Percentiles rank a stretch among this genome's conserved stretches.
Evolutionary conservation across 306 rosid species (phyloP).

Genomic region (Lathyrus aphaca): DNA sequence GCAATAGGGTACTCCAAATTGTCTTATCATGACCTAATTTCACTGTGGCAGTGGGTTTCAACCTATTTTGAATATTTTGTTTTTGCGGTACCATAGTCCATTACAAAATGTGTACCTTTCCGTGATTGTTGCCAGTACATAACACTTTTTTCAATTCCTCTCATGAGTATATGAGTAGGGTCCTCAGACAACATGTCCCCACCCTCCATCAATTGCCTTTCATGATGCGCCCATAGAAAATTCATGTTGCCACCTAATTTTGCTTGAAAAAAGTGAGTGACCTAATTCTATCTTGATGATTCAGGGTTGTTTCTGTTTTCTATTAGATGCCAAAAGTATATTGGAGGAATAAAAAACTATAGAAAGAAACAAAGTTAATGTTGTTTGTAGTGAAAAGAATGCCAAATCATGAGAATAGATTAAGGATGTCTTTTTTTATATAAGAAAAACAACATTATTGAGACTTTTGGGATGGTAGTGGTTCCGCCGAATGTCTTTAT

Average conservation of each 20-base stretch:
- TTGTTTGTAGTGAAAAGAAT: neutral
- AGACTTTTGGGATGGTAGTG: neutral
- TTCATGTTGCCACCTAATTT: constrained; percentile 14
- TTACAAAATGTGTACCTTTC: constrained; percentile 48
- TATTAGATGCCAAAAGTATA: neutral
- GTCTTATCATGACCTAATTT: constrained; percentile 53
- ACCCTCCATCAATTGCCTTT: constrained; percentile 14
- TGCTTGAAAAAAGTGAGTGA: neutral
- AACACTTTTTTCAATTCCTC: constrained; percentile 2
- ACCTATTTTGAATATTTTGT: constrained; percentile 13
- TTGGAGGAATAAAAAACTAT: neutral
- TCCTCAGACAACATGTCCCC: constrained; percentile 31
- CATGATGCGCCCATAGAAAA: constrained; percentile 27
- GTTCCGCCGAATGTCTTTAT: neutral
- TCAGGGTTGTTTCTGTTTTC: constrained; percentile 7
- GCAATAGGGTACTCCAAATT: constrained; percentile 14
- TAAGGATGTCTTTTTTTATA: too few relatives aligned
- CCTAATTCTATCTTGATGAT: constrained; percentile 22
- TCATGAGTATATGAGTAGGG: neutral
- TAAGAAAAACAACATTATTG: neutral
- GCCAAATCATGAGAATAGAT: neutral
- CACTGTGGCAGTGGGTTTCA: constrained; percentile 41
- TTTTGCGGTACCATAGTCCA: constrained; percentile 32
- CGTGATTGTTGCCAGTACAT: constrained; percentile 53
- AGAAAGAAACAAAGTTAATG: neutral